Conservation (phyloP, 805 yeast species). For the Saccharomyces paradoxus region DNA sequence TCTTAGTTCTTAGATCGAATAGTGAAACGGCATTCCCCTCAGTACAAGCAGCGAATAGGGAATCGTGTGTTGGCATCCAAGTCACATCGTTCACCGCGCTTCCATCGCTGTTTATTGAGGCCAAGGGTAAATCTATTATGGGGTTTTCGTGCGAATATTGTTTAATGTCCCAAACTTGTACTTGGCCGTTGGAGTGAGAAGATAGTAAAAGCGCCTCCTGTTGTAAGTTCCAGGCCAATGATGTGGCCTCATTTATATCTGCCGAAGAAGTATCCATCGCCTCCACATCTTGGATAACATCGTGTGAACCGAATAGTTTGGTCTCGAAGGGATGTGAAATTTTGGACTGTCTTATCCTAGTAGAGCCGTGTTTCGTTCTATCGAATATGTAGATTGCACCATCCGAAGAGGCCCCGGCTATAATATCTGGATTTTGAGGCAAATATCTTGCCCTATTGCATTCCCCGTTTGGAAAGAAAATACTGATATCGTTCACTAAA, state of each 20-base stretch:
- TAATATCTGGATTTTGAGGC: constrained; percentile 82
- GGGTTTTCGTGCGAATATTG: constrained; percentile 28
- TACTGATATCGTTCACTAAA: constrained; percentile 19
- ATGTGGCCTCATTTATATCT: constrained; percentile 52
- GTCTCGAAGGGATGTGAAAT: constrained; percentile 14
- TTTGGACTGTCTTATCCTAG: constrained; percentile 21
- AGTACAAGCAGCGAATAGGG: constrained; percentile 56
- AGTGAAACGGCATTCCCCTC: constrained; percentile 49
- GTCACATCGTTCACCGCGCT: constrained; percentile 62
- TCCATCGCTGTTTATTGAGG: constrained; percentile 24
- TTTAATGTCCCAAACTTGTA: constrained; percentile 62
- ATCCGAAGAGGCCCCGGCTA: constrained; percentile 59
- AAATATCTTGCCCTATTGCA: constrained; percentile 64
- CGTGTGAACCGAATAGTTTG: constrained; percentile 4
- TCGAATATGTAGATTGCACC: constrained; percentile 69
- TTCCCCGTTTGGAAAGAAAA: constrained; percentile 39
- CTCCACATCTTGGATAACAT: constrained; percentile 14
- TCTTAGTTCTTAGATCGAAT: constrained; percentile 43
- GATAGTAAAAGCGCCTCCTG: constrained; percentile 52
- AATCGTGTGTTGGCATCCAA: constrained; percentile 58
- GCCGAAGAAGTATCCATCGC: constrained; percentile 3
- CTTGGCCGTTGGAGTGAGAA: constrained; percentile 55
- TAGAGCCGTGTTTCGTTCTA: constrained; percentile 67
- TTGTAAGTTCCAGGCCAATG: constrained; percentile 65
- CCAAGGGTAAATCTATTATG: constrained; percentile 21